Evolutionary conservation across 129 eudicot genomes (phyloP), one percentile per base, ranked within the genome.

Genomic region (Logfia minima): DNA sequence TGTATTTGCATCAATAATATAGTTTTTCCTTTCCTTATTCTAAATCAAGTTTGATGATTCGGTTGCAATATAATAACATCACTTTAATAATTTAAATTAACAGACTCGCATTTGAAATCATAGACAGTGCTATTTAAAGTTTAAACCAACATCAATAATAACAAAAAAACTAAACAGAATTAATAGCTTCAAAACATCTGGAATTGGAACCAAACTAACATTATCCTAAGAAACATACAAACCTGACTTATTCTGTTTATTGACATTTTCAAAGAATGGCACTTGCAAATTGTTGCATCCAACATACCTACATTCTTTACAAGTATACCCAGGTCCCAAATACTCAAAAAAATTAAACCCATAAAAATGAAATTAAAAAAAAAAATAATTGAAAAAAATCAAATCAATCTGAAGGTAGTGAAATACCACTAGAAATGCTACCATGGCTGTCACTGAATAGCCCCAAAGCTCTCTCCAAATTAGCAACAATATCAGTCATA

Each of bases 381-480:
- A 74, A n/a, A 34, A 13, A 0, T 24, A 13, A 0, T 24, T 1
- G 26, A 24, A 24, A 72, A 11, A 61, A 63, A 55, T 11, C 8
- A 52, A 75, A 4, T 81, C 76, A 81, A 69, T 80, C 83, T 6
- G 79, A 75, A 72, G 77, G 77, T 31, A 72, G 17, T 32, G 81
- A 79, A 61, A 58, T 43, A 28, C 71, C 65, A 82, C 84, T 82
- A 70, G 88, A 87, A 77, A 81, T 67, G 55, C 84, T 81, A 66
- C 80, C 77, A 84, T 75, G 77, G 66, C 82, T 75, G 16, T 68
- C 87, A 17, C 77, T 74, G 70, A 79, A 85, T 48, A 82, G 68
- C n/a, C 82, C 82, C 79, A 85, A 70, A 34, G 92, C 92, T 70
- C 82, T 85, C 73, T 87, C 89, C 82, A 87, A 75, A 43, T 85